These are phyloP conservation scores for Paspalum notatum DNA, from an alignment of 176 grass and related monocot species.

Conservation along the genomic window DNA sequence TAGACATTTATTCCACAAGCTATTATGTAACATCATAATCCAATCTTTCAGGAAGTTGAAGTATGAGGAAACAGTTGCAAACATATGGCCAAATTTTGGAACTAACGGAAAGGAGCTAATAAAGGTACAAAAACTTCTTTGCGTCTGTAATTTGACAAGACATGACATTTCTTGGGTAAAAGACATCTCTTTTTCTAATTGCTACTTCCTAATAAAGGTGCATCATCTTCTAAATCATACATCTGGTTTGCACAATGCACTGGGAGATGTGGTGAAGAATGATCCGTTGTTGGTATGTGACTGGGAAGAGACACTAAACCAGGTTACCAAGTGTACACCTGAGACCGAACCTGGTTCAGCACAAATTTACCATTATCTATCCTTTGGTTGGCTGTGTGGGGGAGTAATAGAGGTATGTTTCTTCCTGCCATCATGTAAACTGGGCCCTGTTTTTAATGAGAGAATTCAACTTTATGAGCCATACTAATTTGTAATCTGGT, in stretches of 20 bases:
- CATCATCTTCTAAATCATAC: conserved; percentile 96
- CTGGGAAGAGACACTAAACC: conserved; percentile 79
- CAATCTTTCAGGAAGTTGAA: conserved; percentile 76
- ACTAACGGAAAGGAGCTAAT: conserved; percentile 74
- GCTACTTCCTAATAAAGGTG: conserved; percentile 58
- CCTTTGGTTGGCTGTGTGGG: conserved; percentile 98
- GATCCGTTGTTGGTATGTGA: conserved; percentile 81
- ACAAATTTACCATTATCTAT: conserved; percentile 91
- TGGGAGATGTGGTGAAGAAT: conserved; percentile 65
- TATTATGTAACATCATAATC: conserved; percentile 32
- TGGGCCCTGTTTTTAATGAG: not conserved
- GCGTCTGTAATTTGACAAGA: not conserved
- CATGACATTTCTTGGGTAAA: conserved; percentile 32
- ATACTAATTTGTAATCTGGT: not conserved
- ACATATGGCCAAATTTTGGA: conserved; percentile 90
- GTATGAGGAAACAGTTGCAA: conserved; percentile 82
- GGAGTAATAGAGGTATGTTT: conserved; percentile 88
- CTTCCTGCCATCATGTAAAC: not conserved
- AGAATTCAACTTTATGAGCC: not conserved
- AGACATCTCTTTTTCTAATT: conserved; percentile 6
- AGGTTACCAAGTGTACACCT: conserved; percentile 56
- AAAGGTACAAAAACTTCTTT: conserved; percentile 59
- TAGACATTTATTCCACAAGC: not conserved
- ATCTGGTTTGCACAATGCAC: conserved; percentile 84
- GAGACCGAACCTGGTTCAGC: conserved; percentile 83